Evolutionary conservation across 768 basidiomycete species (phyloP).

Genomic region (Coprinopsis sp.): DNA sequence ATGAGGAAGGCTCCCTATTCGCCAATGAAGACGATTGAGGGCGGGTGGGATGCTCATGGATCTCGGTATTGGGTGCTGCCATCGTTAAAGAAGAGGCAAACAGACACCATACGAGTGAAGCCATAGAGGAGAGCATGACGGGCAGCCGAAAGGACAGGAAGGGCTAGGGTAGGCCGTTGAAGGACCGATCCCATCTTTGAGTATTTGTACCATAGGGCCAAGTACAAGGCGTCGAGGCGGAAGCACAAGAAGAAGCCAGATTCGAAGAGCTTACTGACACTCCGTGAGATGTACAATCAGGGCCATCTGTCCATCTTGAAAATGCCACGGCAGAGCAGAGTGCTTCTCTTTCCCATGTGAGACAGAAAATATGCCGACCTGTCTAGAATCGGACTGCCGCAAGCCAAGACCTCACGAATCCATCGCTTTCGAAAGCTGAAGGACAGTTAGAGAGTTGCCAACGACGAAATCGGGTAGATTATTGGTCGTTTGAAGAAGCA

Average conservation of each 20-base stretch:
- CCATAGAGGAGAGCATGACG: constrained; percentile 1
- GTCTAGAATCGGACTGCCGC: constrained; percentile 5
- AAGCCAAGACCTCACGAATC: no score
- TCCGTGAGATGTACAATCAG: constrained; percentile 27
- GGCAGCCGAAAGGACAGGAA: not conserved
- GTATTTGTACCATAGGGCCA: not conserved
- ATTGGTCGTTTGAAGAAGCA: not conserved
- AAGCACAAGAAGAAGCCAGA: constrained; percentile 13
- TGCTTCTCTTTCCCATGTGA: constrained; percentile 1
- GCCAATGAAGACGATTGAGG: no score
- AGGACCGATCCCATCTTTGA: not conserved
- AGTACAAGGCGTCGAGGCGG: not conserved
- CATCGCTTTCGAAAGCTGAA: no score
- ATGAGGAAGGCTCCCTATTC: no score
- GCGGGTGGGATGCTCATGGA: no score
- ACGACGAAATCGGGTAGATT: not conserved
- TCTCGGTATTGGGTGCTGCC: no score
- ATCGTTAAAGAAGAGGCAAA: no score
- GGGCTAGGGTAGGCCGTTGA: not conserved
- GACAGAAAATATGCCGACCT: not conserved
- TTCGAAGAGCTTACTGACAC: constrained; percentile 24
- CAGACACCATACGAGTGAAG: not conserved
- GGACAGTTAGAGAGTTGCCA: no score
- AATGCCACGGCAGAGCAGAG: constrained; percentile 14
- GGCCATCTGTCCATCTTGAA: constrained; percentile 33